Conservation (phyloP, 768 basidiomycete species). For the Tylopilus rubrobrunneus region DNA sequence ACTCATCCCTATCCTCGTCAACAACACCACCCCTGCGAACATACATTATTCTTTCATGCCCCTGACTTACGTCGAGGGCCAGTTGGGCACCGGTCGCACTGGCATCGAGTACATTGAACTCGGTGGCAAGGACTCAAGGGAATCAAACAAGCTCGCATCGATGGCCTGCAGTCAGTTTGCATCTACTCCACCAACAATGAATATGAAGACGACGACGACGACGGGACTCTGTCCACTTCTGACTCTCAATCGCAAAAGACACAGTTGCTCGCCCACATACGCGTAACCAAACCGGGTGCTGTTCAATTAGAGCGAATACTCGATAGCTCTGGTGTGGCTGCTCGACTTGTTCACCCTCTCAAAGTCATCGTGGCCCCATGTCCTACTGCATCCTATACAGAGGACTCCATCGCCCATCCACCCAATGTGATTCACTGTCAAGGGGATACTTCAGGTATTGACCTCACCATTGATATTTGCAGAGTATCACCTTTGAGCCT, state of each 20-base stretch:
- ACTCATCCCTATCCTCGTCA: slow-evolving; percentile 80
- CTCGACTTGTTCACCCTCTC: slow-evolving; percentile 61
- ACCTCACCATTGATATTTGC: slow-evolving; percentile 58
- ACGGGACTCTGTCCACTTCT: slow-evolving; percentile 28
- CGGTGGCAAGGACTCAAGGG: slow-evolving; percentile 59
- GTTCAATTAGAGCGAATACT: slow-evolving; percentile 71
- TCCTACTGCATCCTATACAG: slow-evolving; percentile 65
- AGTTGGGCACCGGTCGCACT: slow-evolving; percentile 39
- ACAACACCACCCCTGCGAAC: slow-evolving; percentile 76
- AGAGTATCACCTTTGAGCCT: slow-evolving; percentile 78
- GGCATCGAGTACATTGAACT: slow-evolving; percentile 55
- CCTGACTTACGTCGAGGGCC: slow-evolving; percentile 45
- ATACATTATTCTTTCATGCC: slow-evolving; percentile 73
- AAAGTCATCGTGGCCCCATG: slow-evolving; percentile 79
- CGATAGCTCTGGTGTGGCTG: slow-evolving; percentile 67
- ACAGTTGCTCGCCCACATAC: slow-evolving; percentile 71
- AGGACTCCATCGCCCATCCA: slow-evolving; percentile 32
- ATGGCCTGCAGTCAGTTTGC: slow-evolving; percentile 45
- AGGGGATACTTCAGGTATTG: slow-evolving; percentile 56
- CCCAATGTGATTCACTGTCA: slow-evolving; percentile 58
- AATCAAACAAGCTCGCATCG: slow-evolving; percentile 58
- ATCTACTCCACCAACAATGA: slow-evolving; percentile 54
- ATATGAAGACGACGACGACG: slow-evolving; percentile 57
- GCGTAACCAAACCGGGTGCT: slow-evolving; percentile 67
- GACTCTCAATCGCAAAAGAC: slow-evolving; percentile 60